Percentiles rank a stretch among this genome's conserved stretches.
Evolutionary conservation across 805 yeast genomes (phyloP).

Genomic region (Candida stauntonica): DNA sequence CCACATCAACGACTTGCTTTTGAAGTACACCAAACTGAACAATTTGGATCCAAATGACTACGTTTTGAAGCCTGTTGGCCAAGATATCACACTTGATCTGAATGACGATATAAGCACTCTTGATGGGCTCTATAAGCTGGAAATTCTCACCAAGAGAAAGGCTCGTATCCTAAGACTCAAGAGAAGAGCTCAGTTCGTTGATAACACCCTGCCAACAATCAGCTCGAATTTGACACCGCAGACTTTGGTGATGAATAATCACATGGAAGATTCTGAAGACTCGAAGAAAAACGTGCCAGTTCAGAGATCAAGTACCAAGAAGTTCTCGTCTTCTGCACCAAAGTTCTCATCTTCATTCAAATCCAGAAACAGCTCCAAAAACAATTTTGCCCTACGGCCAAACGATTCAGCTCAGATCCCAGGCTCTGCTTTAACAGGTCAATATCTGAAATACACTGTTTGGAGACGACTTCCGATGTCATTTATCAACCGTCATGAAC

Average conservation of each 20-base stretch:
- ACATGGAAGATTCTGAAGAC: conserved; percentile 1
- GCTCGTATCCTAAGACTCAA: conserved; percentile 34
- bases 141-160: conserved; percentile 38
- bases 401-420: conserved; percentile 17
- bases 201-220: conserved; percentile 27
- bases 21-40: conserved; percentile 32
- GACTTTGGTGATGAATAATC: conserved; percentile 19
- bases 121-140: conserved; percentile 38
- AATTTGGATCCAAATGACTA: conserved; percentile 34
- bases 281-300: neutral
- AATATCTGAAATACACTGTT: conserved; percentile 76
- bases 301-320: conserved; percentile 3
- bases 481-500: conserved; percentile 72
- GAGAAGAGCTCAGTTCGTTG: conserved; percentile 24
- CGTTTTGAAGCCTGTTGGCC: conserved; percentile 31
- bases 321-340: conserved; percentile 5
- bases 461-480: conserved; percentile 88
- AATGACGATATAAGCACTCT: conserved; percentile 38
- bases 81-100: conserved; percentile 30
- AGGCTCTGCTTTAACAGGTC: conserved; percentile 18
- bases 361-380: conserved; percentile 30
- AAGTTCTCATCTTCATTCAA: conserved; percentile 29
- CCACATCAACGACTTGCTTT: conserved; percentile 33
- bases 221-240: conserved; percentile 28
- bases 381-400: conserved; percentile 22